phyloP scores from a whole-genome alignment of 805 yeast genomes.

The Metschnikowia santaceciliae region DNA sequence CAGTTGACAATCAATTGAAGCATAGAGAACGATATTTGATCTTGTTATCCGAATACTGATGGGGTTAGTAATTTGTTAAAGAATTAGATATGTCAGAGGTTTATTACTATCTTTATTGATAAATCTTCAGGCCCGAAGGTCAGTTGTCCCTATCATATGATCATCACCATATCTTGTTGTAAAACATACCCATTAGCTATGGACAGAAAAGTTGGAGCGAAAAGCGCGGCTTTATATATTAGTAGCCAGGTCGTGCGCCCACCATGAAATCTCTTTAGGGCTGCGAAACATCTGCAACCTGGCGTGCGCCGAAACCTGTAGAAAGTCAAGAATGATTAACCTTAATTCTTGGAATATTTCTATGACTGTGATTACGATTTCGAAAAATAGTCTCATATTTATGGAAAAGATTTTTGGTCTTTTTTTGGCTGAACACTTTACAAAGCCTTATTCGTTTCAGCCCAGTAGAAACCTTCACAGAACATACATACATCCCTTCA shows the following conservation, averaged over 20 bases:
- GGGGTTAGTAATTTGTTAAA: conserved; percentile 3
- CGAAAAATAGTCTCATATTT: no score
- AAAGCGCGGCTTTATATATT: conserved; percentile 1
- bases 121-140: conserved; percentile 20
- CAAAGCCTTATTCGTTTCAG: no score
- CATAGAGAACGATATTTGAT: not conserved
- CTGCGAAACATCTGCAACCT: conserved; percentile 2
- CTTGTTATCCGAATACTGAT: not conserved
- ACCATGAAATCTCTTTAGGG: not conserved
- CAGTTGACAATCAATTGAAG: no score
- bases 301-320: not conserved
- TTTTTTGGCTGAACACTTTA: no score
- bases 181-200: not conserved
- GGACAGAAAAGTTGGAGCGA: not conserved
- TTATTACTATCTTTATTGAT: conserved; percentile 18
- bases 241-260: not conserved
- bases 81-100: not conserved
- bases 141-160: conserved; percentile 22
- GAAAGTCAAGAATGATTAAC: not conserved
- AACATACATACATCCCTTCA: no score
- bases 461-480: no score
- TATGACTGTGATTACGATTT: no score
- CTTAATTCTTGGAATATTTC: not conserved
- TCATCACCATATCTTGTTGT: conserved; percentile 12
- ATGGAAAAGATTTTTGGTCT: no score